Percentiles rank a stretch among this genome's conserved stretches.
phyloP scores from a whole-genome alignment of 345 rosid species.

The Murraya koenigii region DNA sequence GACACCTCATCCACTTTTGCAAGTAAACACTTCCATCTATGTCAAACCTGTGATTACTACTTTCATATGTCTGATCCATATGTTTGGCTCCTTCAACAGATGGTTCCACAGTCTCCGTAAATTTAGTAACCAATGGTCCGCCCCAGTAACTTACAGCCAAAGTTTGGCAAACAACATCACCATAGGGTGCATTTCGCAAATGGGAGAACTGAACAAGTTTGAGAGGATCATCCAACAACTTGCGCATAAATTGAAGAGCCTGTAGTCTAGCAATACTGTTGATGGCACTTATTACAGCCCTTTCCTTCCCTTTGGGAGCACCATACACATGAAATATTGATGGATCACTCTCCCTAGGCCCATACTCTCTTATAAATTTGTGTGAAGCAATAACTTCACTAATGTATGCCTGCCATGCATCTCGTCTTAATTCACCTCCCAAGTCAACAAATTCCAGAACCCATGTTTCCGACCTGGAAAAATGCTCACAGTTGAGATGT shows the following conservation, averaged over 20 bases:
- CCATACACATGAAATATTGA: constrained; percentile 66
- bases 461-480: constrained; percentile 68
- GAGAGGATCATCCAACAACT: constrained; percentile 79
- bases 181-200: constrained; percentile 73
- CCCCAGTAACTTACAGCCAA: constrained; percentile 89
- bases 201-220: constrained; percentile 85
- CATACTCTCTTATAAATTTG: constrained; percentile 70
- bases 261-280: constrained; percentile 88
- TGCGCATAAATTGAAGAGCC: constrained; percentile 78
- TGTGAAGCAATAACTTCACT: constrained; percentile 78
- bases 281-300: constrained; percentile 57
- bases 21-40: constrained; percentile 91
- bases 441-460: constrained; percentile 93
- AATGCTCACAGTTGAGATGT: constrained; percentile 5
- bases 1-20: constrained; percentile 87
- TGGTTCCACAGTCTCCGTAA: constrained; percentile 37
- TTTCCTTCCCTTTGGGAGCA: constrained; percentile 80
- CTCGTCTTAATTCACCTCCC: constrained; percentile 94
- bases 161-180: constrained; percentile 74
- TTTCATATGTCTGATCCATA: constrained; percentile 47
- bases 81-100: constrained; percentile 27
- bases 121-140: constrained; percentile 66
- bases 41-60: constrained; percentile 55
- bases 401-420: constrained; percentile 88
- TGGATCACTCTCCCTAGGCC: constrained; percentile 62